Percentiles rank a stretch among this genome's conserved stretches.
phyloP scores from a whole-genome alignment of 208 protist species.

The Trypanosoma mega region DNA sequence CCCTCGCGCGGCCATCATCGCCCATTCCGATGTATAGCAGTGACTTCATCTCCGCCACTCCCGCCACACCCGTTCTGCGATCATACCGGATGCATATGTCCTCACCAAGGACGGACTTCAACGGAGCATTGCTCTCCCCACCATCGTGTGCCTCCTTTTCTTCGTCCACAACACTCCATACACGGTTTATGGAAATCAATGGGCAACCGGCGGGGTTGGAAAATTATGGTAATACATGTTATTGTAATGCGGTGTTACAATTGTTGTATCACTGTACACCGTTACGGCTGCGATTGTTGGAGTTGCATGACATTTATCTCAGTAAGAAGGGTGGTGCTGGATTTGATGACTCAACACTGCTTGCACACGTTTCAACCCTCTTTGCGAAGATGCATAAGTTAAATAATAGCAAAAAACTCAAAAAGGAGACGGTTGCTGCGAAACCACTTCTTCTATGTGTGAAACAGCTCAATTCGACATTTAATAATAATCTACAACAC shows the following conservation, averaged over 20 bases:
- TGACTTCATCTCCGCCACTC: conserved; percentile 30
- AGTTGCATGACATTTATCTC: conserved; percentile 66
- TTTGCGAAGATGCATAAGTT: conserved; percentile 85
- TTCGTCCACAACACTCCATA: conserved; percentile 36
- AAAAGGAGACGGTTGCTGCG: conserved; percentile 41
- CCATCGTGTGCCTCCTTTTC: conserved; percentile 28
- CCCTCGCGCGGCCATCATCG: not conserved
- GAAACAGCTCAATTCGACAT: conserved; percentile 49
- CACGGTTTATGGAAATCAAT: conserved; percentile 71
- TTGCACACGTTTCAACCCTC: conserved; percentile 60
- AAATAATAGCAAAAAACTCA: conserved; percentile 63
- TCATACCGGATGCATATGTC: conserved; percentile 69
- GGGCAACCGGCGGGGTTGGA: conserved; percentile 77
- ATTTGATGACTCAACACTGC: conserved; percentile 64
- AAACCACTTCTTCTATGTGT: conserved; percentile 49
- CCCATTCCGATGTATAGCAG: conserved; percentile 21
- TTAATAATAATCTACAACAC: conserved; percentile 84
- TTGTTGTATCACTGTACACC: conserved; percentile 89
- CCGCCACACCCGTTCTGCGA: conserved; percentile 51
- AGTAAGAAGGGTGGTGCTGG: conserved; percentile 50
- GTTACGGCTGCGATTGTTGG: conserved; percentile 70
- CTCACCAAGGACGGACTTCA: conserved; percentile 27
- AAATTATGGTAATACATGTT: conserved; percentile 93
- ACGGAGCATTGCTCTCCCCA: conserved; percentile 8
- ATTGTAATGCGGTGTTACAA: conserved; percentile 89